Evolutionary conservation across 1,284 basidiomycete species (phyloP).

Genomic region (Sporisorium sorghi): DNA sequence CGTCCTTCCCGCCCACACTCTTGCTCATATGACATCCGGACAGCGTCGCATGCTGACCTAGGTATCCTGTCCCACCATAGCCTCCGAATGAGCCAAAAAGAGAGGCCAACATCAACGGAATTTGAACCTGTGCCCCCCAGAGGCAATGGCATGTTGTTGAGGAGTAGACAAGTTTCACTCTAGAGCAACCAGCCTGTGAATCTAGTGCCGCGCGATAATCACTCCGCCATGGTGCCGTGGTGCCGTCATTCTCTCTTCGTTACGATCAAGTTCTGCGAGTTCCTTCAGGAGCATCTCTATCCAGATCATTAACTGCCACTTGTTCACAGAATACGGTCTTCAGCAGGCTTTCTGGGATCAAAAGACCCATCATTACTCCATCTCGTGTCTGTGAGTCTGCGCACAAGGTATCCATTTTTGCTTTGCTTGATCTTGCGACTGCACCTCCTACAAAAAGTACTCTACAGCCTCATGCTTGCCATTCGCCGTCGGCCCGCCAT

Average conservation of each 20-base stretch:
- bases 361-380: too few relatives aligned
- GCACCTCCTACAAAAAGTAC: constrained; percentile 53
- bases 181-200: constrained; percentile 13
- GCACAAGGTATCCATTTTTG: neutral
- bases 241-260: neutral
- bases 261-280: neutral
- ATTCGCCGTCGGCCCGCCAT: constrained; percentile 29
- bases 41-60: neutral
- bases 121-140: constrained; percentile 43
- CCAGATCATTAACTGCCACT: neutral
- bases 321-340: neutral
- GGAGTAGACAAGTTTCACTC: constrained; percentile 19
- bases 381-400: too few relatives aligned
- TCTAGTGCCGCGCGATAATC: constrained; percentile 48
- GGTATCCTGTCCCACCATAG: too few relatives aligned
- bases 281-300: too few relatives aligned
- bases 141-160: constrained; percentile 39
- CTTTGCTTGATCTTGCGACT: neutral
- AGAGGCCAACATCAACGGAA: constrained; percentile 30
- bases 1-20: neutral
- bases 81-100: neutral
- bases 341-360: neutral
- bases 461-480: constrained; percentile 59
- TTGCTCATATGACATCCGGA: neutral
- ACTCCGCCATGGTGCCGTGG: constrained; percentile 26